A percentile compares a stretch with the other conserved stretches of the same genome.
These are phyloP conservation scores for Fonsecaea pedrosoi DNA, from an alignment of 2,329 filamentous ascomycete species.

Conservation along the genomic window DNA sequence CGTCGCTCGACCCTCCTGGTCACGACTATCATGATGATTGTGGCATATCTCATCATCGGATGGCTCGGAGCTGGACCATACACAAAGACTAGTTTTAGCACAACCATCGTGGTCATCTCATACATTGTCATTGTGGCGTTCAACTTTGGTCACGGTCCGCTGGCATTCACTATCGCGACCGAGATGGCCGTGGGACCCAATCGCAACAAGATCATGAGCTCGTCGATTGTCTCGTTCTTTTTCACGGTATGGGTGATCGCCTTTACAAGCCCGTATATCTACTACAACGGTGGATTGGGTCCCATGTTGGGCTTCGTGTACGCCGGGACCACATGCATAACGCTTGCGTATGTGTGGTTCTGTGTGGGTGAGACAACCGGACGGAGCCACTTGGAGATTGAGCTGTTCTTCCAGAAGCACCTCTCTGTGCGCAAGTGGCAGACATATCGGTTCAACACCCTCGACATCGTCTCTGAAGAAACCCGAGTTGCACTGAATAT, in stretches of 20 bases:
- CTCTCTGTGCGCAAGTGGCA: slow-evolving; percentile 47
- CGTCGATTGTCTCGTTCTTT: slow-evolving; percentile 52
- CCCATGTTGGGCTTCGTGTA: slow-evolving; percentile 48
- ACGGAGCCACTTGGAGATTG: slow-evolving; percentile 49
- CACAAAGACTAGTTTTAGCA: slow-evolving; percentile 21
- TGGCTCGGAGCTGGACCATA: slow-evolving; percentile 40
- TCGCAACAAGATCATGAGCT: slow-evolving; percentile 55
- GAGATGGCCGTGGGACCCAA: slow-evolving; percentile 59
- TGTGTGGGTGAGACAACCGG: slow-evolving; percentile 46
- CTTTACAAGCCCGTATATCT: slow-evolving; percentile 48
- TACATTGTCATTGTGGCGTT: slow-evolving; percentile 43
- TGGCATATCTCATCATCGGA: slow-evolving; percentile 24
- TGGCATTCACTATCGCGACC: slow-evolving; percentile 51
- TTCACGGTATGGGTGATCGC: slow-evolving; percentile 44
- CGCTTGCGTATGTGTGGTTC: slow-evolving; percentile 47
- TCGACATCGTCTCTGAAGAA: background rate
- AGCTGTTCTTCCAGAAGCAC: slow-evolving; percentile 49
- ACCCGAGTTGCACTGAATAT: too few relatives aligned
- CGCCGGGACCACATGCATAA: slow-evolving; percentile 42
- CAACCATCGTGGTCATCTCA: slow-evolving; percentile 23
- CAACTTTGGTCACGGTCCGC: slow-evolving; percentile 55
- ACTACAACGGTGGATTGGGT: slow-evolving; percentile 45
- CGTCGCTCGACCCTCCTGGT: slow-evolving; percentile 19
- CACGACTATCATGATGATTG: slow-evolving; percentile 25
- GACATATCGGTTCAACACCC: slow-evolving; percentile 3